These are phyloP conservation scores for Elasticomyces elasticus DNA, from an alignment of 495 filamentous ascomycete genomes.

Conservation along the genomic window DNA sequence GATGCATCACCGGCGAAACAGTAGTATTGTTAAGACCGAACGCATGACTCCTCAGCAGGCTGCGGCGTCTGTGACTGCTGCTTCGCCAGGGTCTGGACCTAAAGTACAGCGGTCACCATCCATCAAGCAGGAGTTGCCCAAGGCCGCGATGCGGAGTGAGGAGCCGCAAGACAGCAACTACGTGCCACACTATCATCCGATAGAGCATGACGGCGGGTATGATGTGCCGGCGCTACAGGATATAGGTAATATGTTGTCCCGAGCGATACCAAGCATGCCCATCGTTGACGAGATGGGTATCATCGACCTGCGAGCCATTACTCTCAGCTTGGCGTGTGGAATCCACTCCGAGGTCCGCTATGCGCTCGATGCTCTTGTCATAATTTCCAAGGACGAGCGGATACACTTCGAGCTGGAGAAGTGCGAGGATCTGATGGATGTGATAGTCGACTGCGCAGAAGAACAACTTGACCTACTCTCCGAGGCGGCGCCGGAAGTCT, in stretches of 20 bases:
- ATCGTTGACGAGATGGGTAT: constrained; percentile 67
- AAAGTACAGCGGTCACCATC: constrained; percentile 16
- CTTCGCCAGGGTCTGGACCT: constrained; percentile 7
- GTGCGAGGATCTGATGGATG: constrained; percentile 83
- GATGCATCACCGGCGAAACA: constrained; percentile 19
- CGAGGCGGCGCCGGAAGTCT: constrained; percentile 70
- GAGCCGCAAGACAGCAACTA: constrained; percentile 23
- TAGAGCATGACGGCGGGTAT: constrained; percentile 22
- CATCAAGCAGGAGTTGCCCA: constrained; percentile 9
- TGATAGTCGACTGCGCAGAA: constrained; percentile 80
- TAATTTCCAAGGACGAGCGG: constrained; percentile 54
- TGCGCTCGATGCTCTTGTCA: constrained; percentile 73
- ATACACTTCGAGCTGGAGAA: constrained; percentile 54
- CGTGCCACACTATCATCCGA: constrained; percentile 9
- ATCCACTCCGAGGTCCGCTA: constrained; percentile 79
- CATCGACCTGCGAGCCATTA: constrained; percentile 86
- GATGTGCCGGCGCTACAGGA: constrained; percentile 14
- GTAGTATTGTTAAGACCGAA: constrained; percentile 14
- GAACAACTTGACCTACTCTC: constrained; percentile 71
- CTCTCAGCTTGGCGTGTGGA: constrained; percentile 82
- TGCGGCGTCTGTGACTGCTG: constrained; percentile 8
- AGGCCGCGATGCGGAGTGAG: constrained; percentile 12
- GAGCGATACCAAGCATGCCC: constrained; percentile 62
- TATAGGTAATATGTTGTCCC: constrained; percentile 15
- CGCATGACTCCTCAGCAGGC: constrained; percentile 14